Evolutionary conservation across 805 yeast species (phyloP), one percentile per base, ranked within the genome.

Genomic region (Pichia heedii): DNA sequence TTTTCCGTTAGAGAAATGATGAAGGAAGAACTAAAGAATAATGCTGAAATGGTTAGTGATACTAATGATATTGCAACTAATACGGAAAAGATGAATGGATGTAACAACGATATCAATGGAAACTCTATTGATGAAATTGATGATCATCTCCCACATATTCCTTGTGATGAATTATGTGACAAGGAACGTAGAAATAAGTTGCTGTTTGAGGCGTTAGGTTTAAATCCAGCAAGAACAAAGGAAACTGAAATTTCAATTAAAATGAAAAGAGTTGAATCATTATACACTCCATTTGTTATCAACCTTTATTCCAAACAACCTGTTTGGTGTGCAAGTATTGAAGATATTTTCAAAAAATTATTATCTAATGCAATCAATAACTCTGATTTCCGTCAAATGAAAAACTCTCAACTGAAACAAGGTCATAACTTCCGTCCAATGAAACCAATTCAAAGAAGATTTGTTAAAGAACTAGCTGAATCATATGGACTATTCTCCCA

Each of bases 151-250:
- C 65, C 70, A 9, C 58, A 52, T 13, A 63, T 62, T 22, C 71
- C 69, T 20, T 88, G 96, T 67, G 84, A 81, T 55, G 82, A 78
- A 10, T 76, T 74, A 22, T 88, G 97, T 65, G 77, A 68, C 12
- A 61, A 71, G 40, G 67, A 69, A 19, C 69, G 74, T 51, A 69
- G 96, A 43, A 84, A 82, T 48, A 69, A 67, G 36, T 69, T 71
- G 49, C 62, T 89, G 39, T 74, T 79, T 43, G 74, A 70, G 22
- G 94, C 94, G 0, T 76, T 88, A 43, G 63, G 64, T 11, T 20
- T 54, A 20, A 50, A 45, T 10, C 39, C 45, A 7, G 30, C 44
- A 12, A 39, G 33, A 12, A 46, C 39, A 4, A 33, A 48, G 22
- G 52, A 52, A 18, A 36, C 49, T 8, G 57, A 51, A n/a, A 40